Conservation (phyloP, 1,284 basidiomycete genomes). For the Fistulinella cinereoalba region DNA sequence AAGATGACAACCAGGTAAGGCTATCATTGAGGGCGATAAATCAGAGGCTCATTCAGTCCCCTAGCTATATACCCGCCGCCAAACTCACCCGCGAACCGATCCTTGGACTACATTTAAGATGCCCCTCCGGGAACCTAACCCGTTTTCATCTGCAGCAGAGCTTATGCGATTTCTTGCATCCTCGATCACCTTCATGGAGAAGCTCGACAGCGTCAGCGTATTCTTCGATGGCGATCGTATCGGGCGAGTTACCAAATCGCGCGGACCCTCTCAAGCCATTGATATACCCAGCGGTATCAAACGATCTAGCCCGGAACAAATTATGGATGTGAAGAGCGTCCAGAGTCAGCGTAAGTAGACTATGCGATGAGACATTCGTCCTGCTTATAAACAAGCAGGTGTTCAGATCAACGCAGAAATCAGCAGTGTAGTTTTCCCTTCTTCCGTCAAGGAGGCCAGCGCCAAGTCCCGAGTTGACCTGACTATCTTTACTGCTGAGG, state of each 20-base stretch:
- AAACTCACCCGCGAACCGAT: slow-evolving; percentile 44
- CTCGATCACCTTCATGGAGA: slow-evolving; percentile 92
- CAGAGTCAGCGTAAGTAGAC: slow-evolving; percentile 20
- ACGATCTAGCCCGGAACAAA: slow-evolving; percentile 13
- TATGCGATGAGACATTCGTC: neutral
- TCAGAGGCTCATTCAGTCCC: neutral
- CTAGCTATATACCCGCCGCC: slow-evolving; percentile 60
- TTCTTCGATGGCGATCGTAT: slow-evolving; percentile 80
- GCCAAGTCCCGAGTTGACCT: slow-evolving; percentile 51
- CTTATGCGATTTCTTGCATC: slow-evolving; percentile 89
- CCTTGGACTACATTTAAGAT: slow-evolving; percentile 93
- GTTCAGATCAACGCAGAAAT: slow-evolving; percentile 4
- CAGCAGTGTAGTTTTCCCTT: neutral
- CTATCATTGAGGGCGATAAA: neutral
- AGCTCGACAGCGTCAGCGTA: slow-evolving; percentile 74
- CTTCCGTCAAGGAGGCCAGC: neutral
- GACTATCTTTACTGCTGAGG: slow-evolving; percentile 80
- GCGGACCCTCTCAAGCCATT: slow-evolving; percentile 56
- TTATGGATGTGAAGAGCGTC: slow-evolving; percentile 23
- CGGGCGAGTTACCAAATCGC: slow-evolving; percentile 69
- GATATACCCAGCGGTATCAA: slow-evolving; percentile 19
- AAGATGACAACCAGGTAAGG: slow-evolving; percentile 61
- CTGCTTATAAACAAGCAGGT: neutral
- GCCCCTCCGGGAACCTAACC: slow-evolving; percentile 78
- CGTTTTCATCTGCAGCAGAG: slow-evolving; percentile 82